Evolutionary conservation across 2,329 filamentous ascomycete genomes (phyloP).

Genomic region (Macrophomina tecta): DNA sequence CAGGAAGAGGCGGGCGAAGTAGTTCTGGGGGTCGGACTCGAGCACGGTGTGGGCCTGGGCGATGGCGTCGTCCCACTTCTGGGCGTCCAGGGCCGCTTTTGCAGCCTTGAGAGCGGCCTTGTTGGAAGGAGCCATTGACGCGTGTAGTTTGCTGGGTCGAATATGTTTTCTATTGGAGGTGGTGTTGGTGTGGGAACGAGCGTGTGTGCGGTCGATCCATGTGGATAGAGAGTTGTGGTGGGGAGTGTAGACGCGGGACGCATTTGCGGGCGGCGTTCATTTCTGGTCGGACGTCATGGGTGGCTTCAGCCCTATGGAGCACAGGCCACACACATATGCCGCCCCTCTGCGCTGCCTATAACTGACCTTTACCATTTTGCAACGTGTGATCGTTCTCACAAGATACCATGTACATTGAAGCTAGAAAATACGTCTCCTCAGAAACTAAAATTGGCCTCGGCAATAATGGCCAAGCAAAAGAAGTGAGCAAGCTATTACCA

Average conservation of each 20-base stretch:
- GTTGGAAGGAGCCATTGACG: slow-evolving; percentile 42
- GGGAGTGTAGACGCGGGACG: slow-evolving; percentile 15
- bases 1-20: slow-evolving; percentile 89
- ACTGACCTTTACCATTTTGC: no score
- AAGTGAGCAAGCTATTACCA: neutral
- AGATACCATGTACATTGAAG: neutral
- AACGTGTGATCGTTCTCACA: neutral
- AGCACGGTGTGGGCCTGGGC: slow-evolving; percentile 73
- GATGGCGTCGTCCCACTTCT: slow-evolving; percentile 79
- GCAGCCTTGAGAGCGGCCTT: slow-evolving; percentile 84
- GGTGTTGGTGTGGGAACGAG: neutral
- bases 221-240: neutral
- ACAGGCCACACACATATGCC: slow-evolving; percentile 1
- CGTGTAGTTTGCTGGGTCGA: neutral
- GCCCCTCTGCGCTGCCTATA: neutral
- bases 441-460: neutral
- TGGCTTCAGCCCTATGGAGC: slow-evolving; percentile 22
- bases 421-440: neutral
- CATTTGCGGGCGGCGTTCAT: neutral
- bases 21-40: slow-evolving; percentile 75
- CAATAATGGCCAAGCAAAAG: neutral
- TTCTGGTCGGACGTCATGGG: slow-evolving; percentile 25
- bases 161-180: no score
- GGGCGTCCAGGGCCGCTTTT: slow-evolving; percentile 75
- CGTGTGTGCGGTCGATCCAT: neutral